Conservation (phyloP, 305 asterid genomes). For the Solanum aculeatissimum region DNA sequence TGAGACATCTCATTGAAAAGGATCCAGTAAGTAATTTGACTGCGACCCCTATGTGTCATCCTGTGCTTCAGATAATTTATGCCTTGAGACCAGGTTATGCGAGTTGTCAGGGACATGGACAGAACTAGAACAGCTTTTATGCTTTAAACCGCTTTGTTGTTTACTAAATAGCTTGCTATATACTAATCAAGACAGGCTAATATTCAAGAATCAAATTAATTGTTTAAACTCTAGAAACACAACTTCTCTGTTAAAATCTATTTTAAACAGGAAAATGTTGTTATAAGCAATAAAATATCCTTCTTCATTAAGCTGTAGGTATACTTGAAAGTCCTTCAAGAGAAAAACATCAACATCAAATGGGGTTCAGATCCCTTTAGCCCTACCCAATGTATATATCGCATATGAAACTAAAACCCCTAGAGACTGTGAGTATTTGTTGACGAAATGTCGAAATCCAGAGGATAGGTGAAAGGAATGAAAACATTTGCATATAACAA, state of each 20-base stretch:
- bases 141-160: background rate
- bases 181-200: background rate
- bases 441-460: background rate
- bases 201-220: background rate
- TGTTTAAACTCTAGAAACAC: background rate
- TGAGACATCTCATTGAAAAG: slow-evolving; percentile 95
- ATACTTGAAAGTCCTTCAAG: background rate
- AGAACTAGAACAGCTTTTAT: background rate
- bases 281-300: background rate
- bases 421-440: background rate
- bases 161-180: background rate
- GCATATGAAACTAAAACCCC: background rate
- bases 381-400: background rate
- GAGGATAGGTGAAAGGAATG: background rate
- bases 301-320: background rate
- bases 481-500: background rate
- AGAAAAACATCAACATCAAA: background rate
- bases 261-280: background rate
- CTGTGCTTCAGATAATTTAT: background rate
- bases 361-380: background rate
- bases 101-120: background rate
- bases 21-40: slow-evolving; percentile 74
- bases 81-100: background rate
- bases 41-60: slow-evolving; percentile 1
- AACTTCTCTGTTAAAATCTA: background rate